Evolutionary conservation across 2,329 filamentous ascomycete species (phyloP).

Genomic region (Diaporthe capsici): DNA sequence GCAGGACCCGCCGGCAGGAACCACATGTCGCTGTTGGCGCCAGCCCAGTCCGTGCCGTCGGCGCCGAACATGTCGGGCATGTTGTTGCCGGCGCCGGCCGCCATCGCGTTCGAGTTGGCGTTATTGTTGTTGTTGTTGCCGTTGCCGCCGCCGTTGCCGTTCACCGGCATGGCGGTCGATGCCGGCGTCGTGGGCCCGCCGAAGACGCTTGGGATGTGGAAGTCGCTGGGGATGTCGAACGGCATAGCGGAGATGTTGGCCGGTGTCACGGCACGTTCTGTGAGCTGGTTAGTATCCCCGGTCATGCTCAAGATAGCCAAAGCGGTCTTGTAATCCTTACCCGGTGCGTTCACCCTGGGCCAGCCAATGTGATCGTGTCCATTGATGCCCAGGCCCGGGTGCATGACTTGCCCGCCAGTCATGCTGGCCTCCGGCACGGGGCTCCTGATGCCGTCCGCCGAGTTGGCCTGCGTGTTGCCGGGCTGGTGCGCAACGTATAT

Average conservation of each 20-base stretch:
- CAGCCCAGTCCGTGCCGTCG: conserved; percentile 64
- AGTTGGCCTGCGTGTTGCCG: conserved; percentile 49
- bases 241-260: conserved; percentile 74
- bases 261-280: conserved; percentile 58
- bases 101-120: conserved; percentile 35
- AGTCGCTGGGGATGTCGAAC: conserved; percentile 70
- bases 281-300: conserved; percentile 12
- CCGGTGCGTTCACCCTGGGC: conserved; percentile 36
- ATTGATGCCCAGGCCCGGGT: conserved; percentile 35
- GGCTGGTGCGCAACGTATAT: conserved; percentile 70
- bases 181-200: conserved; percentile 61
- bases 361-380: conserved; percentile 43
- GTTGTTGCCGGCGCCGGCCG: conserved; percentile 42
- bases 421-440: conserved; percentile 50
- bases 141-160: conserved; percentile 47
- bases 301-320: no score
- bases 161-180: conserved; percentile 49
- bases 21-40: conserved; percentile 72
- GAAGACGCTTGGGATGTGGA: conserved; percentile 66
- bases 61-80: conserved; percentile 55
- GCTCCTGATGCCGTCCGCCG: conserved; percentile 57
- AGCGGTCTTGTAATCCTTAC: background rate
- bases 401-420: conserved; percentile 41
- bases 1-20: conserved; percentile 75
- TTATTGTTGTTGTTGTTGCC: conserved; percentile 45